phyloP scores from a whole-genome alignment of 164 flowering plant species.

The Berberis thunbergii region DNA sequence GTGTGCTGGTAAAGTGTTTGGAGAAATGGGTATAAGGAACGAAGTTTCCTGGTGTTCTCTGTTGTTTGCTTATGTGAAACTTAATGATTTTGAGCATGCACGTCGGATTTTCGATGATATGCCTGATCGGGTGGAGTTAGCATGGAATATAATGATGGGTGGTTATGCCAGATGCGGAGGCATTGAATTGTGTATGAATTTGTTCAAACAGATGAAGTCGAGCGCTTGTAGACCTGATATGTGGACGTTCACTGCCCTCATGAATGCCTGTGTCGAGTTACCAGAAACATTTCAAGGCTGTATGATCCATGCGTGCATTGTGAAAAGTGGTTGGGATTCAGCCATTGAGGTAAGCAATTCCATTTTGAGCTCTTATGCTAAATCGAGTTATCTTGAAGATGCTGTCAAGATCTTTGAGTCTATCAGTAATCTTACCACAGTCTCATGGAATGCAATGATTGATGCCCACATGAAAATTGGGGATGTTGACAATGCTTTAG shows the following conservation, averaged over 20 bases:
- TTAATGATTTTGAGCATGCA: constrained; percentile 29
- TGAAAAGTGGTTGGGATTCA: constrained; percentile 47
- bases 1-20: constrained; percentile 38
- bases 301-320: constrained; percentile 38
- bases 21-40: constrained; percentile 35
- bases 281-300: constrained; percentile 28
- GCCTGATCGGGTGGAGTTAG: constrained; percentile 35
- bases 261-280: constrained; percentile 42
- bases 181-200: constrained; percentile 23
- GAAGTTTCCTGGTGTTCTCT: constrained; percentile 73
- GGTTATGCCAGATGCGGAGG: constrained; percentile 39
- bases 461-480: constrained; percentile 63
- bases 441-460: constrained; percentile 66
- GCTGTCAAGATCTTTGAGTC: constrained; percentile 37
- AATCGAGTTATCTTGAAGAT: constrained; percentile 26
- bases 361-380: constrained; percentile 49
- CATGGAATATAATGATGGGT: constrained; percentile 59
- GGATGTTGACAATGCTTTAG: constrained; percentile 31
- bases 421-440: constrained; percentile 23
- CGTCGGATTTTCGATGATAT: constrained; percentile 27
- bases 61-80: constrained; percentile 41
- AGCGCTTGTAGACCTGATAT: constrained; percentile 32
- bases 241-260: constrained; percentile 51
- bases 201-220: constrained; percentile 39
- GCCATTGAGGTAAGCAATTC: constrained; percentile 58